Conservation (phyloP, 345 rosid genomes). For the Balakata baccata region DNA sequence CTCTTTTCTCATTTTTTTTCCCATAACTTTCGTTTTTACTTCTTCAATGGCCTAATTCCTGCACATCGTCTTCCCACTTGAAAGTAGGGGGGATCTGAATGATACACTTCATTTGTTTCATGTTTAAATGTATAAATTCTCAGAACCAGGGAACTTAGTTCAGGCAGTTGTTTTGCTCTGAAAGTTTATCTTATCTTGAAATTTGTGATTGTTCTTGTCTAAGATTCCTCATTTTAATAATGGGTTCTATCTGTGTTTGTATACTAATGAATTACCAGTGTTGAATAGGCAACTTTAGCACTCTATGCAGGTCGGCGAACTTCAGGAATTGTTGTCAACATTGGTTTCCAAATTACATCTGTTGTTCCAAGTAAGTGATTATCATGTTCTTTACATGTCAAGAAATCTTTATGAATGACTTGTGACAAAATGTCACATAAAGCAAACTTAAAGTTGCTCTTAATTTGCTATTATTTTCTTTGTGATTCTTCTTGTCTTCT, state of each 20-base stretch:
- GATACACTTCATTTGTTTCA: background rate
- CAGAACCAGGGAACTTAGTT: background rate
- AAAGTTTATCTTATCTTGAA: conserved; percentile 6
- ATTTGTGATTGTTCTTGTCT: background rate
- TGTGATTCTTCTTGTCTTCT: background rate
- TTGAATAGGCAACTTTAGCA: conserved; percentile 76
- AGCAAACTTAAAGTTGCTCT: background rate
- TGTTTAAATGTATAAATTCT: background rate
- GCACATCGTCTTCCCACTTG: background rate
- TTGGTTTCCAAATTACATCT: conserved; percentile 87
- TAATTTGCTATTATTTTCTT: background rate
- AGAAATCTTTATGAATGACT: background rate
- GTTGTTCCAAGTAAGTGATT: conserved; percentile 74
- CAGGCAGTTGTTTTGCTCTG: background rate
- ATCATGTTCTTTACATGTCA: background rate
- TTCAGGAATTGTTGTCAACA: conserved; percentile 85
- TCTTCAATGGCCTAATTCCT: background rate
- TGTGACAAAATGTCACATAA: background rate
- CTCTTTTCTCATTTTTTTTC: background rate
- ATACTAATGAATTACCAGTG: conserved; percentile 10
- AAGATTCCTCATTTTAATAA: background rate
- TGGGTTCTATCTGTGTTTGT: background rate
- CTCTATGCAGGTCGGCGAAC: conserved; percentile 66
- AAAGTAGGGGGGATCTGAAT: background rate
- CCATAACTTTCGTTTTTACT: background rate